A percentile compares a stretch with the other conserved stretches of the same genome.
Evolutionary conservation across 768 basidiomycete species (phyloP).

Genomic region (Aureoboletus auriporus): DNA sequence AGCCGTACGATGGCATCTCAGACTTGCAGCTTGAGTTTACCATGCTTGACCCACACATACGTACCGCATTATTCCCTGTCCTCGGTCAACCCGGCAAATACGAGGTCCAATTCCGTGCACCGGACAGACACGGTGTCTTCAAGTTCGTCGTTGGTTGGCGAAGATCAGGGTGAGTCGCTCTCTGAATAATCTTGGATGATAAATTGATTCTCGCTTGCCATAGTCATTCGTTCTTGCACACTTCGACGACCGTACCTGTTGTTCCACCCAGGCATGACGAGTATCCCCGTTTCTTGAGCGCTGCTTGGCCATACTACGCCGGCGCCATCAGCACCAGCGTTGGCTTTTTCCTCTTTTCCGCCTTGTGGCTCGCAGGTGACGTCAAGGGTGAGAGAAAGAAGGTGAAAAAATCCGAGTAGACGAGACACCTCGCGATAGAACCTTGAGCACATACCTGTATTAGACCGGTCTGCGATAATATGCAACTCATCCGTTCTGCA

Average conservation of each 20-base stretch:
- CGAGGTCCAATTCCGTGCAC: conserved; percentile 80
- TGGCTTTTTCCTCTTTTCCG: conserved; percentile 83
- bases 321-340: conserved; percentile 87
- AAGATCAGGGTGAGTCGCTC: conserved; percentile 68
- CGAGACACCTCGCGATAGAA: conserved; percentile 3
- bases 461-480: conserved; percentile 7
- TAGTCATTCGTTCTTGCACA: conserved; percentile 74
- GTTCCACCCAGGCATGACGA: conserved; percentile 94
- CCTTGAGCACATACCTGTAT: conserved; percentile 21
- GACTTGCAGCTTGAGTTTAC: conserved; percentile 96
- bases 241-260: conserved; percentile 75
- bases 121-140: conserved; percentile 97
- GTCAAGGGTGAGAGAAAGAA: conserved; percentile 58
- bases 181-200: neutral
- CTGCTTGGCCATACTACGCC: conserved; percentile 94
- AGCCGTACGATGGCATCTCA: conserved; percentile 60
- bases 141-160: conserved; percentile 93
- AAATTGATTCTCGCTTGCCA: neutral
- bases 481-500: conserved; percentile 1
- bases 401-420: conserved; percentile 33
- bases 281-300: conserved; percentile 91
- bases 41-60: conserved; percentile 97
- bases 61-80: conserved; percentile 67
- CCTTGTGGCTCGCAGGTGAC: conserved; percentile 84
- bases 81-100: conserved; percentile 61